Conservation (phyloP, 805 yeast genomes). For the Brettanomyces sp. region DNA sequence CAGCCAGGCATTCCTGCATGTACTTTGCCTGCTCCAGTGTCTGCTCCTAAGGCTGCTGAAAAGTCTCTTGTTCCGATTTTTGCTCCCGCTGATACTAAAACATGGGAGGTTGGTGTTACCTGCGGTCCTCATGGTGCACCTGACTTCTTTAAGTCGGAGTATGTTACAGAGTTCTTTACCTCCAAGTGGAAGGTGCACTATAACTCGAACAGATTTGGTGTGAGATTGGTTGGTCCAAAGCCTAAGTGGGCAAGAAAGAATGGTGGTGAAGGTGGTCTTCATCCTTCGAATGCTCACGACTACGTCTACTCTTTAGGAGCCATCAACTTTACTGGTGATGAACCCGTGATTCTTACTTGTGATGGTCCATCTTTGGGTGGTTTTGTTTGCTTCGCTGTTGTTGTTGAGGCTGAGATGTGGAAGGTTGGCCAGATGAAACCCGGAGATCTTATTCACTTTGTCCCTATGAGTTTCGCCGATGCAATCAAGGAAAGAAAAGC, state of each 20-base stretch:
- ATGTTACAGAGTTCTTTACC: constrained; percentile 64
- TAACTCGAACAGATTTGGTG: constrained; percentile 95
- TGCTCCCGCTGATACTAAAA: constrained; percentile 27
- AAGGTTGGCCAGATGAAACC: constrained; percentile 97
- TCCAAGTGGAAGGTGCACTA: constrained; percentile 91
- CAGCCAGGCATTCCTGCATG: constrained; percentile 63
- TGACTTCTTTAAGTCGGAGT: constrained; percentile 76
- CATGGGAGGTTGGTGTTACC: constrained; percentile 87
- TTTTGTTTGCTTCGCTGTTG: constrained; percentile 93
- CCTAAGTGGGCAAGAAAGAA: constrained; percentile 94
- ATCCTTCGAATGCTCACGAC: constrained; percentile 98
- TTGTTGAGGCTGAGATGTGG: constrained; percentile 95
- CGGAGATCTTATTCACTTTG: constrained; percentile 76
- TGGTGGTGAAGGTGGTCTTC: constrained; percentile 97
- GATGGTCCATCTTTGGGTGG: constrained; percentile 99
- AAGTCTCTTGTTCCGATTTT: constrained; percentile 45
- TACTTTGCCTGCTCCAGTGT: constrained; percentile 62
- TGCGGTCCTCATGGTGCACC: constrained; percentile 99
- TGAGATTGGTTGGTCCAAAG: constrained; percentile 88
- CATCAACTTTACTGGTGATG: constrained; percentile 96
- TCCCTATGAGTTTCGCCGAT: constrained; percentile 59
- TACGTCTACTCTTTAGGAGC: constrained; percentile 96
- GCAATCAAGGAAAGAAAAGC: constrained; percentile 56
- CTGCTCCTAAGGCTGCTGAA: constrained; percentile 56
- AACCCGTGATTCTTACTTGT: constrained; percentile 92